phyloP scores from a whole-genome alignment of 2,329 filamentous ascomycete species.

The Aspergillus sp. region DNA sequence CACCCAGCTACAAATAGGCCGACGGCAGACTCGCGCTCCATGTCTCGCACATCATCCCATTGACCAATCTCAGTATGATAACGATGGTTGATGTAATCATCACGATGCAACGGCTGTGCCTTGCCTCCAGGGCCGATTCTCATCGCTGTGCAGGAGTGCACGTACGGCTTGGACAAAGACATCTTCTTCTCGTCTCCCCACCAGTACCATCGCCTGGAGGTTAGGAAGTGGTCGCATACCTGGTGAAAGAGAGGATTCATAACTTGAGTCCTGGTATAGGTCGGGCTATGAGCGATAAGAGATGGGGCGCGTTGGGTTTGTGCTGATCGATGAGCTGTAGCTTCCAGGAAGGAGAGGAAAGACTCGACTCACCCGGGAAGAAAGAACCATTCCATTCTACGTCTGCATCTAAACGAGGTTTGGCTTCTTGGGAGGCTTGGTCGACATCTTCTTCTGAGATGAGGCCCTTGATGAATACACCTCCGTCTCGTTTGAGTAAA shows the following conservation, averaged over 20 bases:
- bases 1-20: constrained; percentile 29
- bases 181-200: constrained; percentile 29
- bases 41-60: constrained; percentile 15
- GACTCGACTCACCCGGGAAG: neutral
- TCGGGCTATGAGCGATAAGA: constrained; percentile 8
- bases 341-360: rapidly evolving
- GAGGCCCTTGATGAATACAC: constrained; percentile 8
- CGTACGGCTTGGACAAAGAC: constrained; percentile 30
- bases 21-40: constrained; percentile 21
- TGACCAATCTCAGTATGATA: neutral
- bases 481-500: constrained; percentile 10
- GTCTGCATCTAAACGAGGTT: neutral
- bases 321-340: neutral
- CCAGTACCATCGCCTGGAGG: constrained; percentile 31
- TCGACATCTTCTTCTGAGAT: neutral
- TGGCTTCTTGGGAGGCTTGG: constrained; percentile 5
- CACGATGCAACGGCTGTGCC: constrained; percentile 27
- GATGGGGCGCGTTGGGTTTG: constrained; percentile 13
- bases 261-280: constrained; percentile 14
- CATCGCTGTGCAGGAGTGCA: constrained; percentile 17
- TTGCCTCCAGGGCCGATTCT: constrained; percentile 26
- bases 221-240: constrained; percentile 30
- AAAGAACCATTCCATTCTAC: neutral
- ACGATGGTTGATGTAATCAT: constrained; percentile 15
- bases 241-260: constrained; percentile 31